phyloP scores from a whole-genome alignment of 495 filamentous ascomycete species.

The Pseudomonodictys pantanalensis region DNA sequence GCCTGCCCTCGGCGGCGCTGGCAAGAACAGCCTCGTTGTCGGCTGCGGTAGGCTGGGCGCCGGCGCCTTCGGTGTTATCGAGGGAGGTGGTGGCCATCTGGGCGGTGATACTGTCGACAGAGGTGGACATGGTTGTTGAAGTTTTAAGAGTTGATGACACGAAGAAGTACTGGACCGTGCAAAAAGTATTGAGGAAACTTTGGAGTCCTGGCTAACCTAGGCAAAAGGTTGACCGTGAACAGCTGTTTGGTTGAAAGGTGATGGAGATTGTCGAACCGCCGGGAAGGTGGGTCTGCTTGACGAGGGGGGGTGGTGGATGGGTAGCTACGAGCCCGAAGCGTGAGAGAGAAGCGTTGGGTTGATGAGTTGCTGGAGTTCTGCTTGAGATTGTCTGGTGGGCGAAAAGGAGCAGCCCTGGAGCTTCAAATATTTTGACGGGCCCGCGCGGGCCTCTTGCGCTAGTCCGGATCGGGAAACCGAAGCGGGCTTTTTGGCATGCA shows the following conservation, averaged over 20 bases:
- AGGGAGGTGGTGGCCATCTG: slow-evolving; percentile 73
- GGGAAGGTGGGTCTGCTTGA: slow-evolving; percentile 35
- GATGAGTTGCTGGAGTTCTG: slow-evolving; percentile 29
- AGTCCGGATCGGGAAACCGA: slow-evolving; percentile 10
- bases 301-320: slow-evolving; percentile 44
- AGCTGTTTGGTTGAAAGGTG: slow-evolving; percentile 20
- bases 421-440: slow-evolving; percentile 20
- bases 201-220: slow-evolving; percentile 38
- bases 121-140: slow-evolving; percentile 42
- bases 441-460: background rate
- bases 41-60: slow-evolving; percentile 48
- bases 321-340: slow-evolving; percentile 46
- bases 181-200: slow-evolving; percentile 39
- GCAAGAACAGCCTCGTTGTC: slow-evolving; percentile 87
- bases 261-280: slow-evolving; percentile 42
- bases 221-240: slow-evolving; percentile 37
- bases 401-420: slow-evolving; percentile 33
- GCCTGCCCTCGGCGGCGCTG: slow-evolving; percentile 96
- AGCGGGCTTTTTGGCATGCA: slow-evolving; percentile 9
- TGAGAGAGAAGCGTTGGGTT: slow-evolving; percentile 26
- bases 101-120: slow-evolving; percentile 78
- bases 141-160: slow-evolving; percentile 42
- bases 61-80: slow-evolving; percentile 46
- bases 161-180: slow-evolving; percentile 35
- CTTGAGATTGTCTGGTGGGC: slow-evolving; percentile 33